phyloP scores from a whole-genome alignment of 2,329 filamentous ascomycete genomes.

The Fusarium cicatricum region DNA sequence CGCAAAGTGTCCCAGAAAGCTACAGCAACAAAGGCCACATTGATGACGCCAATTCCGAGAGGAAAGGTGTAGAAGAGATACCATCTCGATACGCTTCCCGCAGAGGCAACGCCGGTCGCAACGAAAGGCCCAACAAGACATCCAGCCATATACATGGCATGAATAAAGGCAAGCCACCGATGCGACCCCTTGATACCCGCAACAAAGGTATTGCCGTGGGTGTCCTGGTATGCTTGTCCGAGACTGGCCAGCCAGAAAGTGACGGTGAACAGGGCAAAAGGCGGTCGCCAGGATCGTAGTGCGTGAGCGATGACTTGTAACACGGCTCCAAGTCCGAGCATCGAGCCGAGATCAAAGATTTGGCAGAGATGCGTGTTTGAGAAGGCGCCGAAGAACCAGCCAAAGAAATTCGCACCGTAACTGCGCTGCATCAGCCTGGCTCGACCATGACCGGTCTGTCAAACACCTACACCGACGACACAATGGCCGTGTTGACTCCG shows the following conservation, averaged over 20 bases:
- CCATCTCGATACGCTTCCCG: constrained; percentile 53
- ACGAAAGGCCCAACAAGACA: constrained; percentile 65
- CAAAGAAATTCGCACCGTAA: constrained; percentile 65
- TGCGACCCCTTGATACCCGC: constrained; percentile 60
- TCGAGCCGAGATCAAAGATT: constrained; percentile 62
- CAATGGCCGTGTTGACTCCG: constrained; percentile 58
- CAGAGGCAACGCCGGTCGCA: constrained; percentile 58
- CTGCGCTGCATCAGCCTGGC: constrained; percentile 34
- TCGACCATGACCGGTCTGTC: not conserved
- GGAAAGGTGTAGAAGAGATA: constrained; percentile 65
- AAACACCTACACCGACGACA: constrained; percentile 57
- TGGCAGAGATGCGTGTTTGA: constrained; percentile 63
- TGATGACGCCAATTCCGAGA: constrained; percentile 60
- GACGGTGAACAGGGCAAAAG: constrained; percentile 63
- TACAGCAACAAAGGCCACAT: constrained; percentile 55
- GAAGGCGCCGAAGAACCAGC: constrained; percentile 66
- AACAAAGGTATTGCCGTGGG: constrained; percentile 70
- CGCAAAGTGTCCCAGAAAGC: constrained; percentile 60
- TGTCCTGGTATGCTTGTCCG: constrained; percentile 70
- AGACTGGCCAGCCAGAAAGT: constrained; percentile 67
- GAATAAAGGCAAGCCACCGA: constrained; percentile 69
- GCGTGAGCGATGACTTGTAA: constrained; percentile 64
- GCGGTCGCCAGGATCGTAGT: constrained; percentile 64
- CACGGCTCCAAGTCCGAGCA: constrained; percentile 63
- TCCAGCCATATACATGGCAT: constrained; percentile 68